Conservation (phyloP, 148 eudicot genomes). For the Spergularia marina region DNA sequence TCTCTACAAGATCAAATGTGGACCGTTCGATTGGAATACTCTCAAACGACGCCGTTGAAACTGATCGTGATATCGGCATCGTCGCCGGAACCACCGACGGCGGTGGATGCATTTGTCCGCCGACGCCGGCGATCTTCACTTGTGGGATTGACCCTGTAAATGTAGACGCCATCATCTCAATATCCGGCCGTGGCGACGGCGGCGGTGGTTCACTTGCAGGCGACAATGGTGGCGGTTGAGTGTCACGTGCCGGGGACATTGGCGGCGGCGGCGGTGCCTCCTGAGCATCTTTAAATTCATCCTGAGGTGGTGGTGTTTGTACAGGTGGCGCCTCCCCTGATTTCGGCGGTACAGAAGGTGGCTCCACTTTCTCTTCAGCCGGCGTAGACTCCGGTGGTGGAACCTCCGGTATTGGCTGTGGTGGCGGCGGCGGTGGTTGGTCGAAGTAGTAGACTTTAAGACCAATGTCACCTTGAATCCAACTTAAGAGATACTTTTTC, state of each 20-base stretch:
- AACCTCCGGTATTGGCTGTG: background rate
- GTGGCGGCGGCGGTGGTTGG: constrained; percentile 19
- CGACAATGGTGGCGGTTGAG: constrained; percentile 9
- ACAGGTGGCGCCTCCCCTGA: background rate
- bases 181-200: constrained; percentile 14
- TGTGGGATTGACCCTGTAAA: constrained; percentile 44
- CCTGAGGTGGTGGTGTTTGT: background rate
- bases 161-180: constrained; percentile 39
- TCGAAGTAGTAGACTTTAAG: constrained; percentile 66
- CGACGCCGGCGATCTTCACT: constrained; percentile 34
- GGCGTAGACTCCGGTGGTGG: background rate
- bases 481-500: constrained; percentile 58
- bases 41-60: constrained; percentile 55
- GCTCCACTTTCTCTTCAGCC: constrained; percentile 8
- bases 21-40: constrained; percentile 52
- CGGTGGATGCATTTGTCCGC: constrained; percentile 31
- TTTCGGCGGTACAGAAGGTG: constrained; percentile 16
- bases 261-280: background rate
- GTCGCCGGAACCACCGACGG: constrained; percentile 45
- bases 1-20: constrained; percentile 79
- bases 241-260: background rate
- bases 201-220: constrained; percentile 20
- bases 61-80: constrained; percentile 44
- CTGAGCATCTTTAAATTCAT: background rate
- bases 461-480: constrained; percentile 84